Conservation (phyloP, 306 rosid species). For the Cucurbita maxima region DNA sequence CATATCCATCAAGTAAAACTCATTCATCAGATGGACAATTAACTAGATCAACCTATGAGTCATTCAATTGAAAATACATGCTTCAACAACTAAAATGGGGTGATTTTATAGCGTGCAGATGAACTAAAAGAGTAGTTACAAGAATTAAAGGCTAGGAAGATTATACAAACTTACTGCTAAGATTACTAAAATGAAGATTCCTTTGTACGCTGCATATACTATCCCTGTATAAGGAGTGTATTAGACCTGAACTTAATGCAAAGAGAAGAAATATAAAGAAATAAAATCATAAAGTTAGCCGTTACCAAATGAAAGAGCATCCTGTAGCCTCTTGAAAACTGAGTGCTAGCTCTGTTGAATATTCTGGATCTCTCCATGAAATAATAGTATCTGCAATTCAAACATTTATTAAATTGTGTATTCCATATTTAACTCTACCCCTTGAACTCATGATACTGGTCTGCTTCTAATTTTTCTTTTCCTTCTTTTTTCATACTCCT, state of each 20-base stretch:
- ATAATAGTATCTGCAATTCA: slow-evolving; percentile 54
- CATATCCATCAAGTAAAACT: too few relatives aligned
- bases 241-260: not conserved
- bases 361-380: slow-evolving; percentile 85
- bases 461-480: not conserved
- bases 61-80: not conserved
- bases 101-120: not conserved
- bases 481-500: not conserved
- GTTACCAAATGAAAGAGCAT: slow-evolving; percentile 77
- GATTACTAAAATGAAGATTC: not conserved
- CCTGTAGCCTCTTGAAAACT: slow-evolving; percentile 92
- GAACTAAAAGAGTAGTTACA: not conserved
- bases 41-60: not conserved
- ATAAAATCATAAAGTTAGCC: slow-evolving; percentile 1
- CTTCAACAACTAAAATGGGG: not conserved
- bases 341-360: slow-evolving; percentile 83
- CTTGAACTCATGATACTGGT: not conserved
- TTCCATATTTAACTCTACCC: not conserved
- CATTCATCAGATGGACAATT: too few relatives aligned
- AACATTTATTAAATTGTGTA: not conserved
- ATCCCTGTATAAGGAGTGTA: slow-evolving; percentile 4
- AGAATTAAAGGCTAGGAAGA: not conserved
- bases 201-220: not conserved
- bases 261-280: not conserved
- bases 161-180: not conserved